Conservation (phyloP, 495 filamentous ascomycete genomes). For the Extremus antarcticus region DNA sequence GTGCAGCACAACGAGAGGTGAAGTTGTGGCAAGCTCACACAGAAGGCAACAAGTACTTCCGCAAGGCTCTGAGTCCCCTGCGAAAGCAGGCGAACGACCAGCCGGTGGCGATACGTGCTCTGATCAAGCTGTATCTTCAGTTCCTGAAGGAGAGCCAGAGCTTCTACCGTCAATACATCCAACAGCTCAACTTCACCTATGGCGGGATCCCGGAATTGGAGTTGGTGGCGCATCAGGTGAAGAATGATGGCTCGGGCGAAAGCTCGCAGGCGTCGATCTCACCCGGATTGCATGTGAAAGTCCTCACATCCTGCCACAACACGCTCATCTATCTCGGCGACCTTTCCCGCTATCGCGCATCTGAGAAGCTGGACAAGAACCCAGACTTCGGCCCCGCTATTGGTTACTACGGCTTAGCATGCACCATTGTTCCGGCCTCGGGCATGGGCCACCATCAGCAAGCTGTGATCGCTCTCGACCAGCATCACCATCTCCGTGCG, state of each 20-base stretch:
- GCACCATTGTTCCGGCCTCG: conserved; percentile 62
- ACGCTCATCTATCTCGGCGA: conserved; percentile 82
- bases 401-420: conserved; percentile 75
- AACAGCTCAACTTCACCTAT: conserved; percentile 62
- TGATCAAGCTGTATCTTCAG: conserved; percentile 59
- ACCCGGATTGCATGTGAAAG: conserved; percentile 40
- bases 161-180: conserved; percentile 79
- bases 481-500: conserved; percentile 65
- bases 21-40: conserved; percentile 71
- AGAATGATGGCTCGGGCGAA: conserved; percentile 42
- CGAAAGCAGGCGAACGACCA: conserved; percentile 47
- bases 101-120: conserved; percentile 65
- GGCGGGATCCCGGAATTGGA: conserved; percentile 61
- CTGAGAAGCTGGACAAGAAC: conserved; percentile 47
- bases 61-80: conserved; percentile 43
- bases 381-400: conserved; percentile 70
- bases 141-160: conserved; percentile 79
- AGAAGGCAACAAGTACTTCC: conserved; percentile 64
- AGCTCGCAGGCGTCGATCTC: conserved; percentile 31
- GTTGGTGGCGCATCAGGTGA: conserved; percentile 57
- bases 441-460: conserved; percentile 80
- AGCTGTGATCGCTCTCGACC: conserved; percentile 69
- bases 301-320: conserved; percentile 68
- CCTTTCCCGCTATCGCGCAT: conserved; percentile 80
- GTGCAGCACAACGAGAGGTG: conserved; percentile 48